A percentile compares a stretch with the other conserved stretches of the same genome.
Evolutionary conservation across 1,284 basidiomycete genomes (phyloP).

Genomic region (Ustilago esculenta): DNA sequence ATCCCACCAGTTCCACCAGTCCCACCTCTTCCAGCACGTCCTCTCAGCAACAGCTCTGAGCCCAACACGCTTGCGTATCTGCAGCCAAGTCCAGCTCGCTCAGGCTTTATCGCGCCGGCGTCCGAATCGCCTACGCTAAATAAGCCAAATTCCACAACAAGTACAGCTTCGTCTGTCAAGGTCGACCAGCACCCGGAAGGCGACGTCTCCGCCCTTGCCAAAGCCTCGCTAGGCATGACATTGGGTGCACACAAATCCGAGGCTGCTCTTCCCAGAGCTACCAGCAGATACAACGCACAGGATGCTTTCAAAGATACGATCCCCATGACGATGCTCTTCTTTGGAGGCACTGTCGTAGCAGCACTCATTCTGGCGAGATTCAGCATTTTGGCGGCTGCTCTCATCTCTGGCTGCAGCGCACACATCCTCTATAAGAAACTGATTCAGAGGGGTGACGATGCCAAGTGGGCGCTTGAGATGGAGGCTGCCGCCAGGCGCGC

Average conservation of each 20-base stretch:
- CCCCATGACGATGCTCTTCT: slow-evolving; percentile 47
- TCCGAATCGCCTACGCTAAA: neutral
- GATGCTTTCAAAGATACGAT: slow-evolving; percentile 42
- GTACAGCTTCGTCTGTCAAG: slow-evolving; percentile 13
- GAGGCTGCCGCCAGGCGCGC: slow-evolving; percentile 23
- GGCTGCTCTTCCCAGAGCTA: neutral
- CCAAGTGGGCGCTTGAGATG: slow-evolving; percentile 42
- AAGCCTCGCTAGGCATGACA: slow-evolving; percentile 24
- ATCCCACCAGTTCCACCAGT: slow-evolving; percentile 41
- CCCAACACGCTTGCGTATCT: slow-evolving; percentile 4
- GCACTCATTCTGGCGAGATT: slow-evolving; percentile 33
- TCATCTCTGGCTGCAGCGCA: slow-evolving; percentile 27
- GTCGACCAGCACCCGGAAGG: slow-evolving; percentile 5
- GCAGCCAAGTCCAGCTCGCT: slow-evolving; percentile 5
- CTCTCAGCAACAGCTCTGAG: neutral
- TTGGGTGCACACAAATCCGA: slow-evolving; percentile 16
- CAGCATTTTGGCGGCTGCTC: slow-evolving; percentile 27
- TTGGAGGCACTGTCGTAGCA: slow-evolving; percentile 42
- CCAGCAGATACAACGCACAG: slow-evolving; percentile 5
- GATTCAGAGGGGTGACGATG: slow-evolving; percentile 27
- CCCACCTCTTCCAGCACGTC: slow-evolving; percentile 26
- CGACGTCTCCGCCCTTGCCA: slow-evolving; percentile 12
- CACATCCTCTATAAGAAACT: slow-evolving; percentile 49
- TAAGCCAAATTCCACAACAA: slow-evolving; percentile 8
- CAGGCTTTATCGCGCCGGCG: neutral